Conservation (phyloP, 495 filamentous ascomycete genomes). For the Xylaria grammica region DNA sequence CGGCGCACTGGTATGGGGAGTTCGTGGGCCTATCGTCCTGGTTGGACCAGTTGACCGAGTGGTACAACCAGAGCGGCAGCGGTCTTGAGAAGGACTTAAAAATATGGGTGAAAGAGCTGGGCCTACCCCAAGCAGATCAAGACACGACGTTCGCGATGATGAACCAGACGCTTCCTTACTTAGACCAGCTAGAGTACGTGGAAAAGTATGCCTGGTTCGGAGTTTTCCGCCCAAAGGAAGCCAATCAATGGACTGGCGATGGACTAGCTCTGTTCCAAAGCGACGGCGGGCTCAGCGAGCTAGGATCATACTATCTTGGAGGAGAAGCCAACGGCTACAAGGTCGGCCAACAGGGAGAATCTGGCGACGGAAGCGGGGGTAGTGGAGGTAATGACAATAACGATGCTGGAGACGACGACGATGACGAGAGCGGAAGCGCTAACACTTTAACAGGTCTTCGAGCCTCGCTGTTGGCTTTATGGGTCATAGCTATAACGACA, state of each 20-base stretch:
- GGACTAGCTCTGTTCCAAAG: conserved; percentile 58
- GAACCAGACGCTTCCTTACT: conserved; percentile 54
- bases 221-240: conserved; percentile 57
- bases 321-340: conserved; percentile 44
- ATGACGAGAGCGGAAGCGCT: conserved; percentile 10
- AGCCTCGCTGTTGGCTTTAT: conserved; percentile 5
- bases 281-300: conserved; percentile 59
- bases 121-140: conserved; percentile 43
- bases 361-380: conserved; percentile 4
- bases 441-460: conserved; percentile 9
- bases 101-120: conserved; percentile 66
- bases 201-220: conserved; percentile 68
- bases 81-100: conserved; percentile 27
- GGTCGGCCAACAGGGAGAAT: conserved; percentile 8
- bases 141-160: conserved; percentile 57
- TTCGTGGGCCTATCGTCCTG: conserved; percentile 60
- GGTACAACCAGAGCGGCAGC: conserved; percentile 22
- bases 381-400: conserved; percentile 7
- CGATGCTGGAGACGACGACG: not conserved
- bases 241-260: conserved; percentile 57
- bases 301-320: conserved; percentile 64
- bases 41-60: conserved; percentile 28
- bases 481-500: not conserved
- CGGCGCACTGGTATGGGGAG: conserved; percentile 68
- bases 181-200: conserved; percentile 56